Evolutionary conservation across 768 basidiomycete genomes (phyloP), one percentile per base, ranked within the genome.

Genomic region (Termitomyces sp.): DNA sequence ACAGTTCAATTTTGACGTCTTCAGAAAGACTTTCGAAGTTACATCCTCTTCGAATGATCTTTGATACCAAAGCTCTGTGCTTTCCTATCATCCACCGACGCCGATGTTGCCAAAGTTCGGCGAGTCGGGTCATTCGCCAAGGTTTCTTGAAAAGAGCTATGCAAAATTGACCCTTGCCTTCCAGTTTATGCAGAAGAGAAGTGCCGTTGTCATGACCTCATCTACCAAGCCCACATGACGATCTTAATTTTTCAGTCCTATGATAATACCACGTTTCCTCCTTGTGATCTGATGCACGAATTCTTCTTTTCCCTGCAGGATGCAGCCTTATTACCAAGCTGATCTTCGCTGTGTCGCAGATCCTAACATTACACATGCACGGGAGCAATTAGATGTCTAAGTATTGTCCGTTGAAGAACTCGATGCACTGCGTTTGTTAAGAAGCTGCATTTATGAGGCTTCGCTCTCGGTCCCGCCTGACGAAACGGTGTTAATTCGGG

Each of bases 1-100:
- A 14, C 59, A 63, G 0, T 66, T 65, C n/a, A 79, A 78, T 55
- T 76, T 73, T 50, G 64, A 65, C 9, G 58, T 75, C 2, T 79
- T 79, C 67, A 48, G 42, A 13, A 43, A 4, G 24, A 49, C 44
- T 13, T 62, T 62, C 49, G 26, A 26, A 55, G 36, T n/a, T 5
- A 36, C 22, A 5, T 16, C 31, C 1, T 34, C 32, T 34, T 34
- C 20, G 31, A 36, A 36, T 36, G 24, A 16, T 24, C 16, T 16
- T 50, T 50, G 34, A 36, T 36, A 24, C 14, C 22, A 13, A 20
- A 20, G n/a, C 39, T 41, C 37, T 16, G 9, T 39, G 18, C 37
- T 18, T 39, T 39, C 18, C 7, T 39, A 36, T 16, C 14, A 36
- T 39, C 18, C n/a, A 41, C 39, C 7, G 9, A 10, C n/a, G n/a